Base-by-base conservation (phyloP, 1,139 yeast genomes). In the Candida mesenterica region DNA sequence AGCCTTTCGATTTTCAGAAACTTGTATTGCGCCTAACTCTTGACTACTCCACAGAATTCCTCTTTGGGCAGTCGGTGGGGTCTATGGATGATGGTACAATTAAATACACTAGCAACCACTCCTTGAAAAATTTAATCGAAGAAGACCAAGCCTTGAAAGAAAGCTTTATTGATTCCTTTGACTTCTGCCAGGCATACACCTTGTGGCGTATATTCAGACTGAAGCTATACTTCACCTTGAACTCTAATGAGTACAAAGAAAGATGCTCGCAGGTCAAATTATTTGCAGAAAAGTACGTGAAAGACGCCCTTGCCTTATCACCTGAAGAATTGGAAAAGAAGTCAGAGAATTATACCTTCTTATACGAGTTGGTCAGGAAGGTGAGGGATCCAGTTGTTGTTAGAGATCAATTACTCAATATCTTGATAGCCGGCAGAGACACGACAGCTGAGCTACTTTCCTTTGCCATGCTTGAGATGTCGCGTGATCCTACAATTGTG, bases 381-480 rank as follows among this genome's bases (percentile, higher is more conserved):
- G 66, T 72, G 7, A 59, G 70, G 46, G 65, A 68, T 45, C 70
- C 70, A 25, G 50, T 42, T 32, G 58, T 63, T 17, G 62, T 68
- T 42, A 61, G 69, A 43, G 72, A 68, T 47, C 74, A 68, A 52
- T 52, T 65, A 31, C 61, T 68, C 48, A 68, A 68, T 46, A 66
- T 68, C 30, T 59, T 68, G 44, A 43, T 67, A 33, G 74, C 75
- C 20, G 75, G 73, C 24, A 59, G 75, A 54, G 75, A 68, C 45
- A 68, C 74, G 30, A 68, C 74, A 28, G 73, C 75, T 7, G 70
- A 70, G 7, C 59, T 68, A 36, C 58, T 67, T 38, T 65, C 73
- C 12, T 68, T 67, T 39, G 47, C 61, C 10, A 52, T 67, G 33
- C 61, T 52, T 41, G 74, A 68, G 49, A 58, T 68, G 44, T 62